Evolutionary conservation across 2,329 filamentous ascomycete species (phyloP), one percentile per base, ranked within the genome.

Genomic region (Elsinoe arachidis): DNA sequence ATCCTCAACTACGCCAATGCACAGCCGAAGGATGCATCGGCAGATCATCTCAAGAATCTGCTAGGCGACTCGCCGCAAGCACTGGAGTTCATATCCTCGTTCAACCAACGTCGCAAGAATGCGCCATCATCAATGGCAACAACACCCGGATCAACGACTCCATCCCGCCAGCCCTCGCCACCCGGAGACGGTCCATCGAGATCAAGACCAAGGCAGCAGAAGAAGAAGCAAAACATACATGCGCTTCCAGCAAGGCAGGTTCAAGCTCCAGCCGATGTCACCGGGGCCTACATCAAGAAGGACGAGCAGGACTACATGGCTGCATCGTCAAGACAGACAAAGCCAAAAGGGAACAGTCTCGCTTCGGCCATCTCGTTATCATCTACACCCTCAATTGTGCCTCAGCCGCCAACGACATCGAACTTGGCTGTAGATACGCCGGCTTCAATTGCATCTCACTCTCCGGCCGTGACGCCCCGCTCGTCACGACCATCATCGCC

Each of bases 31-130:
- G 74, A 83, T 54, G 87, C 86, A 62, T 88, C 89, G 12, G 90
- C 84, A 53, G 85, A 90, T 41, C 90, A 97, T 71, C 86, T 99
- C 60, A 87, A 85, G 70, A 90, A 93, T 67, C 77, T 99, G 55
- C 80, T 99, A 0, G 93, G 92, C 52, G 90, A 95, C 69, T 90
- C 88, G 5, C 82, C 90, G 1, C 84, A 87, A 64, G 80, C 82
- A 1, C 71, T 88, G 54, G 84, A 88, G 63, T 88, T 88, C 67
- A 87, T 88, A 60, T 78, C 84, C 19, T 80, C 80, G 10, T 88
- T 87, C 73, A 97, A 96, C 68, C 81, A 85, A 2, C 82, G 81
- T 57, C 74, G 81, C 60, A 71, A 69, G 55, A 67, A 70, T 30
- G 71, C 67, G 30, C 64, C 67, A 33, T 58, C 67, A 43, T 55